Evolutionary conservation across 768 basidiomycete genomes (phyloP).

Genomic region (Cubamyces lactineus): DNA sequence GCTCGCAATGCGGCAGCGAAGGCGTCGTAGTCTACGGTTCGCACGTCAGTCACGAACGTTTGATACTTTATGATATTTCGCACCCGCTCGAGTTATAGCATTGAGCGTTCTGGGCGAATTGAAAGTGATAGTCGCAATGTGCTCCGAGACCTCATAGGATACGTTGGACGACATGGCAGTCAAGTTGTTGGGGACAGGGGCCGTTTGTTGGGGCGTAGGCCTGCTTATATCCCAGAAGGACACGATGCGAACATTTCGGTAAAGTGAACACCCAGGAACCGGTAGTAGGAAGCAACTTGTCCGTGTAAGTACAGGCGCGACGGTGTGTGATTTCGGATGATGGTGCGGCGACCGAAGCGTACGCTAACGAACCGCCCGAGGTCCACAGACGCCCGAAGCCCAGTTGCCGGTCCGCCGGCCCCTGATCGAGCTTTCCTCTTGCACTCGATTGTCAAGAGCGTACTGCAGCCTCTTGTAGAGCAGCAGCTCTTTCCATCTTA

Average conservation of each 20-base stretch:
- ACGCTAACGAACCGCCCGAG: background rate
- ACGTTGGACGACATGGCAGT: conserved; percentile 46
- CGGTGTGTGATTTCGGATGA: background rate
- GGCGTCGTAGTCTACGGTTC: conserved; percentile 56
- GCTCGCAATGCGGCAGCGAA: conserved; percentile 61
- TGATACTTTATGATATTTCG: background rate
- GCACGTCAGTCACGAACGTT: background rate
- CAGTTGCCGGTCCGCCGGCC: no score
- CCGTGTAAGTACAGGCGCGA: conserved; percentile 5
- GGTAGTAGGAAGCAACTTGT: background rate
- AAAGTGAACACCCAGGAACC: conserved; percentile 1
- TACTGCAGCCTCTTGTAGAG: no score
- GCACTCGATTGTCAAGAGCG: no score
- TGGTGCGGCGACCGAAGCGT: background rate
- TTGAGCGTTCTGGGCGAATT: conserved; percentile 63
- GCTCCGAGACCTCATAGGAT: conserved; percentile 50
- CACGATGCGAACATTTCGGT: conserved; percentile 3
- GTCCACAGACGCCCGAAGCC: background rate
- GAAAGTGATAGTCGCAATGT: conserved; percentile 71
- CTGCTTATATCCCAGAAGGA: background rate
- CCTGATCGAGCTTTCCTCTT: no score
- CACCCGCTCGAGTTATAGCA: conserved; percentile 56
- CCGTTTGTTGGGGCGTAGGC: background rate
- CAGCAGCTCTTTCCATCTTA: no score
- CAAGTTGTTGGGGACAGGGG: background rate